A percentile compares a stretch with the other conserved stretches of the same genome.
These are phyloP conservation scores for Fraxinus excelsior DNA, from an alignment of 257 asterid species.

Conservation along the genomic window DNA sequence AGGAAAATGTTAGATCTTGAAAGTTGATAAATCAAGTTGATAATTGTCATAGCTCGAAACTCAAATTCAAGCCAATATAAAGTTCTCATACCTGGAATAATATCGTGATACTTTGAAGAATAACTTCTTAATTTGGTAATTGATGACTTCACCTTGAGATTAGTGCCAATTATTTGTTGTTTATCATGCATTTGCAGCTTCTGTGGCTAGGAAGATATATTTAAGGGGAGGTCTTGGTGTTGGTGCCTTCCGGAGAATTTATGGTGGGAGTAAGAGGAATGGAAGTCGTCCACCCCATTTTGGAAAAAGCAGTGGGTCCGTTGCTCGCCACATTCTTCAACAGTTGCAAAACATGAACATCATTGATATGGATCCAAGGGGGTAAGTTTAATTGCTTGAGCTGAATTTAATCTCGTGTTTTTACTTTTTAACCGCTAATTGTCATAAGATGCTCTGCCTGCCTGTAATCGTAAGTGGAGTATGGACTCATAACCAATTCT, in stretches of 20 bases:
- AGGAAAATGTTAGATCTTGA: neutral
- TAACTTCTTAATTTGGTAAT: neutral
- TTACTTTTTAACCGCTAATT: neutral
- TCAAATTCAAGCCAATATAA: neutral
- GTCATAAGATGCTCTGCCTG: neutral
- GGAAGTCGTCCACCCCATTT: conserved; percentile 91
- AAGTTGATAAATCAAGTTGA: neutral
- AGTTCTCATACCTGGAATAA: too few relatives aligned
- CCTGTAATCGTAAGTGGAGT: neutral
- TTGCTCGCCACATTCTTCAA: conserved; percentile 88
- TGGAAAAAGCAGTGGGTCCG: conserved; percentile 81
- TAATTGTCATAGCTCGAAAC: too few relatives aligned
- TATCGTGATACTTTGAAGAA: neutral
- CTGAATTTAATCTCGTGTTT: neutral
- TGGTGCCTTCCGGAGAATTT: conserved; percentile 79
- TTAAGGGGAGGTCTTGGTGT: conserved; percentile 85
- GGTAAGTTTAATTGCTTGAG: conserved; percentile 45
- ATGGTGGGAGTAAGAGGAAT: conserved; percentile 97
- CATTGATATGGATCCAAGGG: conserved; percentile 70
- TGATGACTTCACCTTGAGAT: neutral
- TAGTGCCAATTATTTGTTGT: neutral
- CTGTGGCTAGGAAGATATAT: conserved; percentile 55
- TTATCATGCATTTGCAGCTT: conserved; percentile 32
- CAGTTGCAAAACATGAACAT: conserved; percentile 79
- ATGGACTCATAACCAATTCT: conserved; percentile 31